Base-by-base conservation (phyloP, 2,329 filamentous ascomycete genomes). In the Colletotrichum brevisporum region DNA sequence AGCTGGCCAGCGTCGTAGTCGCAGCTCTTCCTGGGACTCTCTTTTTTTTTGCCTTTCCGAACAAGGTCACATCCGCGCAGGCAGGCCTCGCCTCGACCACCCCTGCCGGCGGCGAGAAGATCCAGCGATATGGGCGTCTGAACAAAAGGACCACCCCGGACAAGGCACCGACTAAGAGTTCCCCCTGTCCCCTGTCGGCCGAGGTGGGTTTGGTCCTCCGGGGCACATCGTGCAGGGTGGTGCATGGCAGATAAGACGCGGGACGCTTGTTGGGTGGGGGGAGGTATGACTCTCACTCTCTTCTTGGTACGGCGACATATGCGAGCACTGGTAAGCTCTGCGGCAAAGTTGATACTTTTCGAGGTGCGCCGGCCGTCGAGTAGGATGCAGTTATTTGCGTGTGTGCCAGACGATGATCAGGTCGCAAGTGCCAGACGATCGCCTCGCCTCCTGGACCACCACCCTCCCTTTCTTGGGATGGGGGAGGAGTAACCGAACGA, bases 211-310 rank as follows among this genome's bases (percentile, higher is more conserved):
- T 39, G 31, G 62, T 26, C 26, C 48, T 27, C 47, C 31, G 24
- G 50, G 50, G 31, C n/a, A 39, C 39, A 13, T 48, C 31, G 48
- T 57, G 58, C 48, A 64, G 45, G 60, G 59, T 31, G 27, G 27
- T 64, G 18, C 48, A 64, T 10, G 48, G 53, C 18, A 62, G 63
- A 36, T 18, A 50, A 41, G 27, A 36, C 5, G 53, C 48, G 27
- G 48, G 27, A 26, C 39, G 39, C 6, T 58, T 68, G 54, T 68
- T 64, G 39, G n/a, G 60, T 48, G 61, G 59, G 48, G 27, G 39
- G 21, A 48, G 13, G 52, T 41, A 10, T 48, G 45, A 48, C 45
- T 54, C 27, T 31, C 27, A 31, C 27, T 31, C 27, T 31, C 27
- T 31, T 8, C 27, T 31, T 31, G 27, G 27, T 31, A 31, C 6